Evolutionary conservation across 495 filamentous ascomycete species (phyloP).

Genomic region (Lasiosphaeria ovina): DNA sequence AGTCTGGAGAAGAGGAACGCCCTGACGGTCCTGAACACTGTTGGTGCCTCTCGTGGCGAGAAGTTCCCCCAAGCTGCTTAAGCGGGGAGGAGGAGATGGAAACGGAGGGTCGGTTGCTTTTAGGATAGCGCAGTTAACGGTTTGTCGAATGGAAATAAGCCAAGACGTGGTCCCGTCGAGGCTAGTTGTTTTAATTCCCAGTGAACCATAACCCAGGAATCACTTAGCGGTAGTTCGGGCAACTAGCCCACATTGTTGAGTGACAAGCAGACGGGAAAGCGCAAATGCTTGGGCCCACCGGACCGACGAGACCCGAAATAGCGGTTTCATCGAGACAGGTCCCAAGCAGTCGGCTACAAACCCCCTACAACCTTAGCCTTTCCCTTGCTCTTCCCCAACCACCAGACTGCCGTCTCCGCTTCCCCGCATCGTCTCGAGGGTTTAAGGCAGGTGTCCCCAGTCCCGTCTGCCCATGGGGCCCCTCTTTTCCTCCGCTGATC

Average conservation of each 20-base stretch:
- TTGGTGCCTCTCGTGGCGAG: constrained; percentile 28
- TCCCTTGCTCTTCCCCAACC: no score
- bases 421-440: constrained; percentile 12
- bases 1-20: constrained; percentile 48
- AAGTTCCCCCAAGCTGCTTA: constrained; percentile 17
- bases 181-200: no score
- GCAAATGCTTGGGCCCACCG: neutral
- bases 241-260: neutral
- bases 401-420: neutral
- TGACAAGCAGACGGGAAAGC: neutral
- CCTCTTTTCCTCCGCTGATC: constrained; percentile 9
- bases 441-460: constrained; percentile 3
- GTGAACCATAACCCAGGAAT: no score
- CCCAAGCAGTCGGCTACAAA: neutral
- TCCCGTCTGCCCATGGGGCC: neutral
- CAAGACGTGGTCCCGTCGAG: no score
- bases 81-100: neutral
- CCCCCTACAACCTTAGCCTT: neutral
- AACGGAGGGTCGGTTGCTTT: no score
- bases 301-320: constrained; percentile 6
- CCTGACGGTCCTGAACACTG: constrained; percentile 40
- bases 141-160: no score
- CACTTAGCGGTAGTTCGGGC: neutral
- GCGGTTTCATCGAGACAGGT: neutral
- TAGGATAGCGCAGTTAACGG: no score